These are phyloP conservation scores for Oenanthe javanica DNA, from an alignment of 140 eudicot species.

Conservation along the genomic window DNA sequence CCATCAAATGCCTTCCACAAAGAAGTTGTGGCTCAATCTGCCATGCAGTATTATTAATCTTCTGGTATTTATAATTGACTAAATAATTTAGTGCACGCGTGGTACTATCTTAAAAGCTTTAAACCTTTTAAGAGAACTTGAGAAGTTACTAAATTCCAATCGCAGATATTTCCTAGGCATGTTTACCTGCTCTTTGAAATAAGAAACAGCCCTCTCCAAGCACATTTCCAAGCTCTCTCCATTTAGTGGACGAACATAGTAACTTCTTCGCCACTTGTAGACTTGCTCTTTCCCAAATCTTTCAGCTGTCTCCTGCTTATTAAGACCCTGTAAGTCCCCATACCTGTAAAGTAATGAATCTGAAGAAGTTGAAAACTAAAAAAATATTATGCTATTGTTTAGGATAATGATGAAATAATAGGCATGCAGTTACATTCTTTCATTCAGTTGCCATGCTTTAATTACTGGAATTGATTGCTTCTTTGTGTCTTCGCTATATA, in stretches of 20 bases:
- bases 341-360: constrained; percentile 40
- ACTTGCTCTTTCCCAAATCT: constrained; percentile 87
- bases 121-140: background rate
- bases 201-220: constrained; percentile 81
- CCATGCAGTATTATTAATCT: constrained; percentile 15
- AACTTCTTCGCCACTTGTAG: constrained; percentile 88
- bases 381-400: background rate
- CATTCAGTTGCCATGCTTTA: constrained; percentile 92
- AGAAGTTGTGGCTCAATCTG: constrained; percentile 90
- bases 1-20: constrained; percentile 81
- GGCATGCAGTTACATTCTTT: constrained; percentile 60
- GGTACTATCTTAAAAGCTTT: constrained; percentile 3
- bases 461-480: constrained; percentile 72
- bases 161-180: background rate
- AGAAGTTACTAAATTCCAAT: background rate
- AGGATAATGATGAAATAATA: background rate
- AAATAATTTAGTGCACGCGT: background rate
- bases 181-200: constrained; percentile 74
- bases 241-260: constrained; percentile 85
- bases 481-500: constrained; percentile 62
- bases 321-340: constrained; percentile 90
- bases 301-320: constrained; percentile 88
- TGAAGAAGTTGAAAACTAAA: background rate
- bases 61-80: background rate
- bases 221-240: constrained; percentile 99